These are phyloP conservation scores for Neonectria sp. DNA, from an alignment of 2,329 filamentous ascomycete genomes.

Conservation along the genomic window DNA sequence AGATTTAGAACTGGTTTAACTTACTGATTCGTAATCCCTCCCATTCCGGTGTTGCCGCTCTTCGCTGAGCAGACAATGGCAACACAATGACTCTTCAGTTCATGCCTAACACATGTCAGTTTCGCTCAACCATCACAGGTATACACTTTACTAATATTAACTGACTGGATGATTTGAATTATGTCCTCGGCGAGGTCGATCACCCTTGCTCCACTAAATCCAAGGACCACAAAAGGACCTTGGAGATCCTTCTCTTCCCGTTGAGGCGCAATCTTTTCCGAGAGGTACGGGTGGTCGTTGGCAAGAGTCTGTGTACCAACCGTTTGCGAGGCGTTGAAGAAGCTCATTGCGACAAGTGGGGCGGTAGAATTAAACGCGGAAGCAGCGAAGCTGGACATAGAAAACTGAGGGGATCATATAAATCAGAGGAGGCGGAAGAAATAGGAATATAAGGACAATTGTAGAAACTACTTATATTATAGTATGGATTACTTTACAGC, in stretches of 20 bases:
- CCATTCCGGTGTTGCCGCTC: neutral
- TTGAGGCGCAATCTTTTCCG: neutral
- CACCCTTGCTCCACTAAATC: neutral
- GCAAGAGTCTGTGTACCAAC: neutral
- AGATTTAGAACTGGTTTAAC: neutral
- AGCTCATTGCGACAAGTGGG: neutral
- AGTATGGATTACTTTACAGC: neutral
- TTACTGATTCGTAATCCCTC: neutral
- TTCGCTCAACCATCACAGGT: neutral
- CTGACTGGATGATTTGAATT: neutral
- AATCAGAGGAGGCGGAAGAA: neutral
- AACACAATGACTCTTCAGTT: neutral
- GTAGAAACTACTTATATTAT: neutral
- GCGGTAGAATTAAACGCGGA: neutral
- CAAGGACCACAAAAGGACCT: neutral
- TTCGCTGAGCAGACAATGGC: neutral
- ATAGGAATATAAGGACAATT: neutral
- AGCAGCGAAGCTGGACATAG: neutral
- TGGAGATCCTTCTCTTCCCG: neutral
- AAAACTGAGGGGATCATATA: neutral
- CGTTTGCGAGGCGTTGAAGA: neutral
- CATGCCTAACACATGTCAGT: neutral
- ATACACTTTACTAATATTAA: slow-evolving; percentile 1
- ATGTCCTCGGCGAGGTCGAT: neutral
- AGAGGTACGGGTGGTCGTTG: neutral